phyloP scores from a whole-genome alignment of 2,329 filamentous ascomycete genomes.

The Aspergillus caelatus region DNA sequence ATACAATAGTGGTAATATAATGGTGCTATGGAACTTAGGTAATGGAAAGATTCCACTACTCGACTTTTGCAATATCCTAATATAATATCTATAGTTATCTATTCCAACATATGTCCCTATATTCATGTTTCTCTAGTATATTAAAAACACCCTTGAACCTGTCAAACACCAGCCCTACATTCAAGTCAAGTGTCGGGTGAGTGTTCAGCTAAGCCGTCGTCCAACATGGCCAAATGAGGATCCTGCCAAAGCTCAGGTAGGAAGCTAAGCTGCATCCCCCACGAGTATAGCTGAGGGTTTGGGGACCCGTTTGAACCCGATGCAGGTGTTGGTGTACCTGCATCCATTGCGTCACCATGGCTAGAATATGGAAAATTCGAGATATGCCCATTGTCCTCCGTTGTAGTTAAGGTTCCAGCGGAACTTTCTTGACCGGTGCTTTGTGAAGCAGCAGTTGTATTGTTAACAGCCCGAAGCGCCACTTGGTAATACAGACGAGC shows the following conservation, averaged over 20 bases:
- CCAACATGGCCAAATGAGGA: not conserved
- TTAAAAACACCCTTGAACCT: not conserved
- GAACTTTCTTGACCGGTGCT: not conserved
- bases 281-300: not conserved
- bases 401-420: not conserved
- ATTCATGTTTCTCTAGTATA: not conserved
- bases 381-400: not conserved
- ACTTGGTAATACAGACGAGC: not conserved
- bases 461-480: not conserved
- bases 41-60: no score
- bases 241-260: not conserved
- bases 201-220: not conserved
- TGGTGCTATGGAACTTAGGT: no score
- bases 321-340: not conserved
- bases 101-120: not conserved
- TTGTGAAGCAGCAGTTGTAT: not conserved
- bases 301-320: not conserved
- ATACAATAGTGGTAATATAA: no score
- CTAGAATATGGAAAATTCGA: not conserved
- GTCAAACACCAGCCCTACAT: not conserved
- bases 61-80: not conserved
- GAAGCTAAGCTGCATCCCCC: not conserved
- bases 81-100: not conserved
- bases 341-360: not conserved
- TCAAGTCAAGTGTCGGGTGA: not conserved